Evolutionary conservation across 1,284 basidiomycete species (phyloP).

Genomic region (Cryptococcus wingfieldii): DNA sequence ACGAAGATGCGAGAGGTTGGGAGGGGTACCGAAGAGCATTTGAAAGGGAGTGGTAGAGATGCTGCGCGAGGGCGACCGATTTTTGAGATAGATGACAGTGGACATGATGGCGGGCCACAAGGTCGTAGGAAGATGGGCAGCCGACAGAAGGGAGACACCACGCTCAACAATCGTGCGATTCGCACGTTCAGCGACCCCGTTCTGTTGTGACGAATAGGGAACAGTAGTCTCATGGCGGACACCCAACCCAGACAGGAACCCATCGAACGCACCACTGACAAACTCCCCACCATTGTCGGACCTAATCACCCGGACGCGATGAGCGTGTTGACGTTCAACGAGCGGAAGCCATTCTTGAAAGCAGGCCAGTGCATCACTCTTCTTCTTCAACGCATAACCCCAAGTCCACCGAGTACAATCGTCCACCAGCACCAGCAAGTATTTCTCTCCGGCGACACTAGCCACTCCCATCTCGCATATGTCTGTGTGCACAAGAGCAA

Average conservation of each 20-base stretch:
- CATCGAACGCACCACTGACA: background rate
- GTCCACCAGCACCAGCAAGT: conserved; percentile 4
- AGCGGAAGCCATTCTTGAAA: background rate
- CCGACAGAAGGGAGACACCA: conserved; percentile 2
- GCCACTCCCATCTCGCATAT: conserved; percentile 1
- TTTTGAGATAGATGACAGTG: conserved; percentile 9
- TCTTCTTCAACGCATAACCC: background rate
- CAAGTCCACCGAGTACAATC: conserved; percentile 2
- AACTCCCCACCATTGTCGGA: conserved; percentile 12
- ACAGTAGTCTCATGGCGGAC: conserved; percentile 10
- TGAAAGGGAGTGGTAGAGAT: background rate
- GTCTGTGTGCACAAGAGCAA: conserved; percentile 1
- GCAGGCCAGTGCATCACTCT: conserved; percentile 1
- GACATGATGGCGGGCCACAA: conserved; percentile 1
- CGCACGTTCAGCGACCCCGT: background rate
- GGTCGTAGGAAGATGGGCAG: conserved; percentile 1
- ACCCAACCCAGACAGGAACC: conserved; percentile 26
- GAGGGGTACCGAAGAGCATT: background rate
- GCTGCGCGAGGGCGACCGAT: conserved; percentile 2
- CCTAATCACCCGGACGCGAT: conserved; percentile 2
- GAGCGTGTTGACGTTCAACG: background rate
- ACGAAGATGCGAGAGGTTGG: background rate
- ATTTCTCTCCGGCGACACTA: background rate
- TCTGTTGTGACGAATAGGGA: background rate
- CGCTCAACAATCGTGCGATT: background rate